Percentiles rank a stretch among this genome's conserved stretches.
phyloP scores from a whole-genome alignment of 2,329 filamentous ascomycete species.

The Ophiostoma angusticollis region DNA sequence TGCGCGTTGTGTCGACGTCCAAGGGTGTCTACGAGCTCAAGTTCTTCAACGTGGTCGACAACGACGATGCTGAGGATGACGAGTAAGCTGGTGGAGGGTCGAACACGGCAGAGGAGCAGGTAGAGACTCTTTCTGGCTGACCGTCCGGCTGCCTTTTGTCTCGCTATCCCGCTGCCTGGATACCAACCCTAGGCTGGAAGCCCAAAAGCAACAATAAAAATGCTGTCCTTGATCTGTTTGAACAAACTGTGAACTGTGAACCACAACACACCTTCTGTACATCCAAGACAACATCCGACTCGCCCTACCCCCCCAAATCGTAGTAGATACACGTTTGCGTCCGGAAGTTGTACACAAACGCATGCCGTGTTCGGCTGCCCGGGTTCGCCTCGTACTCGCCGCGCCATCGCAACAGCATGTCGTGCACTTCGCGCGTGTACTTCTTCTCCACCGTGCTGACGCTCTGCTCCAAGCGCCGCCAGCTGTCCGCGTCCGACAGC shows the following conservation, averaged over 20 bases:
- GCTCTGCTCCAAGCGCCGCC: slow-evolving; percentile 68
- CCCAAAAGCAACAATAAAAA: too few relatives aligned
- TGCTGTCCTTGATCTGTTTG: too few relatives aligned
- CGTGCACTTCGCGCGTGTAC: slow-evolving; percentile 73
- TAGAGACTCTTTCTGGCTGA: too few relatives aligned
- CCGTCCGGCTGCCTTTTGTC: too few relatives aligned
- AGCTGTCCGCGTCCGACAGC: slow-evolving; percentile 69
- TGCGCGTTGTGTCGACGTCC: slow-evolving; percentile 94
- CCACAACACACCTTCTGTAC: not conserved
- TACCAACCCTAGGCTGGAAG: too few relatives aligned
- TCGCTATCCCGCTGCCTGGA: too few relatives aligned
- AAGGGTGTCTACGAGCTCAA: slow-evolving; percentile 99
- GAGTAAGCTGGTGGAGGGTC: too few relatives aligned
- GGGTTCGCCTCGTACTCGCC: slow-evolving; percentile 40
- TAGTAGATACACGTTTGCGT: slow-evolving; percentile 78
- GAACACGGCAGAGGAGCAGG: too few relatives aligned
- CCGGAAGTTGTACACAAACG: slow-evolving; percentile 85
- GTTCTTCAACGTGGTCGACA: slow-evolving; percentile 99
- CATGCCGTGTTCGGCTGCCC: slow-evolving; percentile 44
- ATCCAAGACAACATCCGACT: not conserved
- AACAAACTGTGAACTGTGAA: not conserved
- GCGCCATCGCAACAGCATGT: slow-evolving; percentile 55
- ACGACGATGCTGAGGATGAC: slow-evolving; percentile 95
- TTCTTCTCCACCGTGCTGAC: slow-evolving; percentile 66
- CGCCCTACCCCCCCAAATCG: slow-evolving; percentile 47